A percentile compares a stretch with the other conserved stretches of the same genome.
phyloP scores from a whole-genome alignment of 768 basidiomycete species.

The Leucogyrophana mollusca region DNA sequence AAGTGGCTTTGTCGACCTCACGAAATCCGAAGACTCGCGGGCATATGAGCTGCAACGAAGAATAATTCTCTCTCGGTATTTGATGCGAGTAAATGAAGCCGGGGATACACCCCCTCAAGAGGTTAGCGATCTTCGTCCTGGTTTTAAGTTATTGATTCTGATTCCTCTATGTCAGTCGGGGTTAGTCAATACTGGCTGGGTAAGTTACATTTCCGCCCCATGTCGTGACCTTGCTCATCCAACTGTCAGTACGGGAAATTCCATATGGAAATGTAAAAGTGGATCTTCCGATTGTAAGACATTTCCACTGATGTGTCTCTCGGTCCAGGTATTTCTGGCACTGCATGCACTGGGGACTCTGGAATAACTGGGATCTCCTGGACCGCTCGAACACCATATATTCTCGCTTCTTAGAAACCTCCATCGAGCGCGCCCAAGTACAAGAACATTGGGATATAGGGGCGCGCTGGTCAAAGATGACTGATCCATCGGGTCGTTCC shows the following conservation, averaged over 20 bases:
- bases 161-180: conserved; percentile 38
- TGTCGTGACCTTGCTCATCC: neutral
- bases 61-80: conserved; percentile 54
- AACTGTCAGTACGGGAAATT: conserved; percentile 47
- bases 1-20: conserved; percentile 54
- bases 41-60: conserved; percentile 57
- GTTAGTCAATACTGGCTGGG: conserved; percentile 56
- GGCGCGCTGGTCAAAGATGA: conserved; percentile 68
- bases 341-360: conserved; percentile 55
- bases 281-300: neutral
- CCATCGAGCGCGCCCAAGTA: conserved; percentile 46
- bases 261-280: conserved; percentile 55
- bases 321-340: conserved; percentile 47
- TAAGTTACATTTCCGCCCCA: conserved; percentile 25
- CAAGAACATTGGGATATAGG: conserved; percentile 53
- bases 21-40: conserved; percentile 46
- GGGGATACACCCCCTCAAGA: conserved; percentile 57
- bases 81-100: conserved; percentile 59
- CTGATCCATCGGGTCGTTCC: conserved; percentile 56
- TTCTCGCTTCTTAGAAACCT: conserved; percentile 43
- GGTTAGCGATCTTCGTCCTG: conserved; percentile 29
- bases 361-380: conserved; percentile 61
- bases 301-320: neutral
- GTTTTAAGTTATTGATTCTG: conserved; percentile 1
- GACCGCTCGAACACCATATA: conserved; percentile 43